Evolutionary conservation across 2,329 filamentous ascomycete species (phyloP).

Genomic region (Helminthosporium solani): DNA sequence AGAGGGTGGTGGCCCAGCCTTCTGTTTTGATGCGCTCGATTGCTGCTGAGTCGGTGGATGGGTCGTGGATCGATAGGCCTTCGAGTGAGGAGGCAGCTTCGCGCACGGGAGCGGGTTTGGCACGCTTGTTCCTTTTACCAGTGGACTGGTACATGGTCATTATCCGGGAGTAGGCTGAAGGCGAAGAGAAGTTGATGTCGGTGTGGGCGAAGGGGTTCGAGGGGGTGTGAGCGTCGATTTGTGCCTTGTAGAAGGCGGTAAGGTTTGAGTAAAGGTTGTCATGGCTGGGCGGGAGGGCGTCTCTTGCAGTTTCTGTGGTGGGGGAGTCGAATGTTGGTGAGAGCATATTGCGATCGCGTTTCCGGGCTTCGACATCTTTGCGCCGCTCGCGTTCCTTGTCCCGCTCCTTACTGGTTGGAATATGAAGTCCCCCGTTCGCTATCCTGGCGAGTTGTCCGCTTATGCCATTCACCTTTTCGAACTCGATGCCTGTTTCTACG

Average conservation of each 20-base stretch:
- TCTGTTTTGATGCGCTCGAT: conserved; percentile 59
- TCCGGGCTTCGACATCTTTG: conserved; percentile 29
- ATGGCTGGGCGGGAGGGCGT: conserved; percentile 50
- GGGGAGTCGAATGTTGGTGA: conserved; percentile 21
- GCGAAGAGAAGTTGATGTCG: conserved; percentile 66
- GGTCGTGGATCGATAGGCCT: conserved; percentile 64
- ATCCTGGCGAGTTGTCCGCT: conserved; percentile 75
- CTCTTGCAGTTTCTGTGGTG: conserved; percentile 7
- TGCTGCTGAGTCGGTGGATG: conserved; percentile 60
- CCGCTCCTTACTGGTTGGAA: conserved; percentile 43
- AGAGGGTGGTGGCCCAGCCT: conserved; percentile 66
- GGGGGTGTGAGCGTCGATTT: conserved; percentile 61
- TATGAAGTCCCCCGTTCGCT: conserved; percentile 50
- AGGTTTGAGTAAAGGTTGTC: conserved; percentile 74
- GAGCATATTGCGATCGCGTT: conserved; percentile 19
- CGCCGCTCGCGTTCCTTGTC: conserved; percentile 43
- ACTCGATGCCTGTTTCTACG: conserved; percentile 82
- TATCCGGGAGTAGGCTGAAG: conserved; percentile 79
- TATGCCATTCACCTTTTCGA: conserved; percentile 86
- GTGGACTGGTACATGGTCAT: conserved; percentile 79
- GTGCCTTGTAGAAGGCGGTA: conserved; percentile 76
- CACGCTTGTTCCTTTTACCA: conserved; percentile 55
- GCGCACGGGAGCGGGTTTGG: conserved; percentile 73
- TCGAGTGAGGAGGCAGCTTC: conserved; percentile 72
- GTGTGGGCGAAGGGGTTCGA: conserved; percentile 46